Conservation (phyloP, 179 eudicot species). For the Beta corolliflora region DNA sequence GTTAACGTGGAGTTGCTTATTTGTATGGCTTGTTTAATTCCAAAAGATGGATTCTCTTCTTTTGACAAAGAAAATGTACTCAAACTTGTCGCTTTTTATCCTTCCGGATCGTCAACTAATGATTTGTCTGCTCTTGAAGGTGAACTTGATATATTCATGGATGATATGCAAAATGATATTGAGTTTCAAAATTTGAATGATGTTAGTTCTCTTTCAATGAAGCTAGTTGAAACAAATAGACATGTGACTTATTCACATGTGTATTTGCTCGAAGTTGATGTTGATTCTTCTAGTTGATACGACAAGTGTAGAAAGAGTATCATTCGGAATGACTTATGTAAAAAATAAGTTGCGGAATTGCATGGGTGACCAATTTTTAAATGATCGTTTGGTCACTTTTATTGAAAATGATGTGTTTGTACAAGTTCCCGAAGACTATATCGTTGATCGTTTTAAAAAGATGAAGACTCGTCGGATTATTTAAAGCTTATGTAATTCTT, state of each 20-base stretch:
- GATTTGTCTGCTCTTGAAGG: not conserved
- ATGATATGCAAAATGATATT: not conserved
- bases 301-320: no score
- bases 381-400: not conserved
- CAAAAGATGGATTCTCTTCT: no score
- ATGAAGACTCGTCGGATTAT: not conserved
- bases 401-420: not conserved
- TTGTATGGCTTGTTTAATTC: no score
- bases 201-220: no score
- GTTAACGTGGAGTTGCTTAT: not conserved
- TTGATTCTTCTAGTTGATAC: no score
- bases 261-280: no score
- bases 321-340: no score
- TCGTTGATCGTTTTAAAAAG: not conserved
- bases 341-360: no score
- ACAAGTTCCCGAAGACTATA: not conserved
- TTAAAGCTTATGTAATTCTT: no score
- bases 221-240: no score
- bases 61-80: not conserved
- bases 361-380: not conserved
- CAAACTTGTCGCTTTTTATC: not conserved
- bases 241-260: no score
- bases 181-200: not conserved
- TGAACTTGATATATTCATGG: not conserved
- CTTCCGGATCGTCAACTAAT: not conserved